A percentile compares a stretch with the other conserved stretches of the same genome.
phyloP scores from a whole-genome alignment of 2,329 filamentous ascomycete genomes.

The Verticillium nonalfalfae region DNA sequence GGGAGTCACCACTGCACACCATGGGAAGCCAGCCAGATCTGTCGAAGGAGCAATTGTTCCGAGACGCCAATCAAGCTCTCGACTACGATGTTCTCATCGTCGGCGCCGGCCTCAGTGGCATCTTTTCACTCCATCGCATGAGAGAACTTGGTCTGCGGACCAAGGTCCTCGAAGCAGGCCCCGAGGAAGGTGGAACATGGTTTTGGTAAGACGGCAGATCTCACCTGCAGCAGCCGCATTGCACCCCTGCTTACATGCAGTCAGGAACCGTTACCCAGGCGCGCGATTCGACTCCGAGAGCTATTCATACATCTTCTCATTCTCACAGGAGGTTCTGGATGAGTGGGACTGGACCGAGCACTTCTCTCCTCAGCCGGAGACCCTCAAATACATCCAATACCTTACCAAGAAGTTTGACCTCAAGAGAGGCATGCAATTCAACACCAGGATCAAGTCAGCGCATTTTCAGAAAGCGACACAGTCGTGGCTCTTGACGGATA shows the following conservation, averaged over 20 bases:
- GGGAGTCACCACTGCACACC: background rate
- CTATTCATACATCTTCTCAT: slow-evolving; percentile 36
- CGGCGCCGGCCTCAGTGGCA: slow-evolving; percentile 32
- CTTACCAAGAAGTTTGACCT: slow-evolving; percentile 22
- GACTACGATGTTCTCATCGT: slow-evolving; percentile 30
- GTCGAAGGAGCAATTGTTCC: background rate
- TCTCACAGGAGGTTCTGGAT: slow-evolving; percentile 31
- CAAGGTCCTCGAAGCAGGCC: slow-evolving; percentile 31
- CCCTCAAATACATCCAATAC: slow-evolving; percentile 25
- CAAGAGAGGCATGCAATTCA: slow-evolving; percentile 25
- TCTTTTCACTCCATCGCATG: slow-evolving; percentile 33
- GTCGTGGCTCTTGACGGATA: slow-evolving; percentile 20
- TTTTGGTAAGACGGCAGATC: slow-evolving; percentile 20
- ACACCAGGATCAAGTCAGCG: slow-evolving; percentile 21
- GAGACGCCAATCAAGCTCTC: slow-evolving; percentile 9
- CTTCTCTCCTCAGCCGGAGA: slow-evolving; percentile 26
- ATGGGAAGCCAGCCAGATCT: background rate
- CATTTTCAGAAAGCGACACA: slow-evolving; percentile 16
- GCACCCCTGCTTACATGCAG: background rate
- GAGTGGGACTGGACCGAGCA: slow-evolving; percentile 33
- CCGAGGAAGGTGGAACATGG: slow-evolving; percentile 39
- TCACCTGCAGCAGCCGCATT: background rate
- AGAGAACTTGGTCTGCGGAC: slow-evolving; percentile 26
- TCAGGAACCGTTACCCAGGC: slow-evolving; percentile 33
- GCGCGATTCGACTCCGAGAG: slow-evolving; percentile 40